Base-by-base conservation (phyloP, 257 asterid genomes). In the Nicotiana paniculata region DNA sequence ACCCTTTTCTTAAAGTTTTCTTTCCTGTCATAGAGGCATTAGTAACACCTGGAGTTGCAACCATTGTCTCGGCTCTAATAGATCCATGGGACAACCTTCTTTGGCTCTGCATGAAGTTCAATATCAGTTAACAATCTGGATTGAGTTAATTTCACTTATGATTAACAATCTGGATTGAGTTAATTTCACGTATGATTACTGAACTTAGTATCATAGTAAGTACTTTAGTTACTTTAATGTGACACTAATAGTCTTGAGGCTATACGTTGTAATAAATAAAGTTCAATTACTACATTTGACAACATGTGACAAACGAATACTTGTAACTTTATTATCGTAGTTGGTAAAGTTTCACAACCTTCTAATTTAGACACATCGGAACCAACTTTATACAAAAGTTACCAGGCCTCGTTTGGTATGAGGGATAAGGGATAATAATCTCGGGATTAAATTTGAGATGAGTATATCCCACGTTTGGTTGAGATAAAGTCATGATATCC, bases 1-100 rank as follows among this genome's bases (percentile, higher is more conserved):
- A 91, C 79, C 98, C 98, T 84, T 91, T 88, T 68, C 98, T 78
- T 32, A 91, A 68, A 0, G 95, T 91, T 86, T 93, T 95, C 91
- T 95, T 93, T 77, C 89, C 90, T 70, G 89, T 91, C 33, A 77
- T 66, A 4, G 93, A 37, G 9, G 74, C 0, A 43, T 24, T 86
- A 51, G 90, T 89, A 55, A 85, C 74, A 24, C 89, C 81, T 11
- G 96, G 99, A 37, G 93, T 58, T 1, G 93, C 85, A 63, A 89
- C 88, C 6, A 86, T 89, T 6, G 93, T 87, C 5, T 74, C 63
- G 1, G 90, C 97, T 90, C 92, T 87, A 9, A 90, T 48, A 0
- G 86, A 61, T 4, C 81, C 81, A 37, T 28, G 48, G 13, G 85
- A 32, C 7, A 57, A 6, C 72, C 79, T 88, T 85, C 93, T 89